Percentiles rank a stretch among this genome's conserved stretches.
Evolutionary conservation across 208 protist species (phyloP).

Genomic region (Acanthamoeba culbertsoni): DNA sequence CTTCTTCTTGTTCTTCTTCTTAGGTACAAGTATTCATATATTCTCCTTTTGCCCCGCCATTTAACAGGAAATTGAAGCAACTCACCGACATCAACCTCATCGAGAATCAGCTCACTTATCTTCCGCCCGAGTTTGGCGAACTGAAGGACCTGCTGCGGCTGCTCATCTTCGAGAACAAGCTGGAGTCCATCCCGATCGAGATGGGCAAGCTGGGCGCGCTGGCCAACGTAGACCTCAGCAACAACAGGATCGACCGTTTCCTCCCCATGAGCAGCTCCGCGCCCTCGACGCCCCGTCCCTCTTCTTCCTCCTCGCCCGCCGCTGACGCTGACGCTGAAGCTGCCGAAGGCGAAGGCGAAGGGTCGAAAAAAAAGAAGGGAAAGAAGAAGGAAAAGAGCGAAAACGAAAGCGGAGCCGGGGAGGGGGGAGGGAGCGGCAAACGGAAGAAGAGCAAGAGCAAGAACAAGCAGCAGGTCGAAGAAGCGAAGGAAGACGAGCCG

Average conservation of each 20-base stretch:
- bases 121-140: constrained; percentile 42
- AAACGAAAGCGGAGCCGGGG: not conserved
- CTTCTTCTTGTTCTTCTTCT: not conserved
- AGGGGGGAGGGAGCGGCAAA: not conserved
- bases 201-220: not conserved
- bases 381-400: not conserved
- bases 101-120: constrained; percentile 22
- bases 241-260: constrained; percentile 14
- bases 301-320: not conserved
- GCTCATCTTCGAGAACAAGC: constrained; percentile 31
- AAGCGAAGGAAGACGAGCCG: not conserved
- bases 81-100: constrained; percentile 51
- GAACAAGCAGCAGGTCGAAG: not conserved
- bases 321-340: not conserved
- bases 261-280: too few species aligned
- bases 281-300: too few species aligned
- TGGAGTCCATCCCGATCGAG: not conserved
- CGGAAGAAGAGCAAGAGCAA: not conserved
- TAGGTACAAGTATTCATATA: not conserved
- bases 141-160: constrained; percentile 27
- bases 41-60: too few species aligned
- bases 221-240: constrained; percentile 13
- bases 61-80: not conserved
- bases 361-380: not conserved
- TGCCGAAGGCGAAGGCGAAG: not conserved